phyloP scores from a whole-genome alignment of 2,329 filamentous ascomycete genomes.

The Pleomassaria siparia region DNA sequence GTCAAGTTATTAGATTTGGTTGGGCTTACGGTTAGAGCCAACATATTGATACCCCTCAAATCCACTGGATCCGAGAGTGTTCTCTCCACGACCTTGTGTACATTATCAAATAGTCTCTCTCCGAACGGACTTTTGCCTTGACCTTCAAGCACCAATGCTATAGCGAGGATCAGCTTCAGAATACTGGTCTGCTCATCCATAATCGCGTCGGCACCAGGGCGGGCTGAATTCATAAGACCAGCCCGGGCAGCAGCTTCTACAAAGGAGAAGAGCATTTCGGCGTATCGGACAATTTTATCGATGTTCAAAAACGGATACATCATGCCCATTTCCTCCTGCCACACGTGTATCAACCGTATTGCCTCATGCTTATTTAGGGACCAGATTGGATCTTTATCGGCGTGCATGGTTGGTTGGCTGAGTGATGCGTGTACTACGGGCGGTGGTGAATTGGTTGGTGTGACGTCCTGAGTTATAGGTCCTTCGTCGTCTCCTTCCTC shows the following conservation, averaged over 20 bases:
- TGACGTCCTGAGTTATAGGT: constrained; percentile 53
- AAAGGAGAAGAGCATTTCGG: constrained; percentile 69
- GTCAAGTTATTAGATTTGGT: not conserved
- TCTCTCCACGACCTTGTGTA: constrained; percentile 70
- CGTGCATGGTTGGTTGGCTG: constrained; percentile 39
- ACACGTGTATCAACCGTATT: constrained; percentile 72
- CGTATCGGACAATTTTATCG: constrained; percentile 68
- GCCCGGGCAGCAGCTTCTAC: constrained; percentile 67
- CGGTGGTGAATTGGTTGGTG: constrained; percentile 50
- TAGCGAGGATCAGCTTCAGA: constrained; percentile 82
- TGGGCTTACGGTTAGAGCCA: constrained; percentile 56
- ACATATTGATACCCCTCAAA: constrained; percentile 60
- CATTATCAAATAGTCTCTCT: constrained; percentile 71
- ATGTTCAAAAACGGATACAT: constrained; percentile 90
- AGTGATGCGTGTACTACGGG: constrained; percentile 24
- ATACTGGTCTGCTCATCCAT: constrained; percentile 67
- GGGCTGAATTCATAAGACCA: constrained; percentile 57
- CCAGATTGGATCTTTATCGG: constrained; percentile 75
- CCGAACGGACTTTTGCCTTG: constrained; percentile 77
- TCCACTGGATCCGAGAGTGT: constrained; percentile 59
- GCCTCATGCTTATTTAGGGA: constrained; percentile 77
- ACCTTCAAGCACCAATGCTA: constrained; percentile 74
- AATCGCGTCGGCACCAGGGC: constrained; percentile 60
- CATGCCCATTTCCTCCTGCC: constrained; percentile 86
- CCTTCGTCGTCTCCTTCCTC: constrained; percentile 65